Base-by-base conservation (phyloP, 1,284 basidiomycete species). In the Singerocomus inundabilis region DNA sequence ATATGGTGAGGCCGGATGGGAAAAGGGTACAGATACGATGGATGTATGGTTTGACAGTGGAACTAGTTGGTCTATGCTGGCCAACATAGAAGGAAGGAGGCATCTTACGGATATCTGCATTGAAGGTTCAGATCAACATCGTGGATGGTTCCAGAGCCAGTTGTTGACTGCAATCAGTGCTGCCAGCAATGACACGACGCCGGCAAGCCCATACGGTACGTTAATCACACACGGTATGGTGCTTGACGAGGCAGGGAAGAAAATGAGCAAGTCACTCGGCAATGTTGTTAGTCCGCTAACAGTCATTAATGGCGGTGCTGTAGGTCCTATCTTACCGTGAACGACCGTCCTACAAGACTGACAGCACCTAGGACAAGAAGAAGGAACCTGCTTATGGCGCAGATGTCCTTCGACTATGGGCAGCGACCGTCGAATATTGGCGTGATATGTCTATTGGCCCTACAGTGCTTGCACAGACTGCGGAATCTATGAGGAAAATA, bases 31-130 rank as follows among this genome's bases (percentile, higher is more conserved):
- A 2, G 97, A 99, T 66, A 99, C 96, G 1, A 91, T 99, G 80
- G 97, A 99, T 66, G 97, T 99, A 4, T 99, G 97, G 97, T 99
- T 99, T 61, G 97, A 99, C 72, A 96, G 92, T 61, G 97, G 97
- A 2, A 86, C 90, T 1, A 93, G 94, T 2, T 99, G 97, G 97
- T 85, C 91, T 1, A 81, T 93, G 70, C 74, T 98, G 30, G 70
- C 64, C 44, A 52, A 59, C 58, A 48, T 56, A 38, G 60, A 57
- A 25, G 59, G 66, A 24, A 61, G 70, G 53, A 61, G 58, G 33
- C 71, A 78, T 37, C 71, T 82, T 30, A 91, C 95, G 0, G 93
- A 99, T 63, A 78, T 98, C 11, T 96, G 93, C 62, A 72, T 99
- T 12, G 97, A 99, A 66, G 97, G 97, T 10, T 91, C 91, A 1